Conservation (phyloP, 1,284 basidiomycete genomes). For the Peniophora sp. region DNA sequence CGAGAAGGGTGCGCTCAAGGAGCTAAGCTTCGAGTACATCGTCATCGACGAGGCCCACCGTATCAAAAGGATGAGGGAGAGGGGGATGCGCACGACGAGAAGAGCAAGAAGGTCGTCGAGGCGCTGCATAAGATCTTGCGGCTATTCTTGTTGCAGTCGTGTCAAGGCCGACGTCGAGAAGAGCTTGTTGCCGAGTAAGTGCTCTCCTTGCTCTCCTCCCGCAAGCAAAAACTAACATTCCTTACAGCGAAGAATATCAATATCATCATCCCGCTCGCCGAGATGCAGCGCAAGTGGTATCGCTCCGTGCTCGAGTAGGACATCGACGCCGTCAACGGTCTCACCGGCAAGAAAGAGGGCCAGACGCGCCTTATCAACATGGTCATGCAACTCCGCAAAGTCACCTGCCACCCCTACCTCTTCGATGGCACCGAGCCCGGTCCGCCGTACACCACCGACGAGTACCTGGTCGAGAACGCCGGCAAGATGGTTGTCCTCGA, state of each 20-base stretch:
- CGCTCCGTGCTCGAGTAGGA: conserved; percentile 95
- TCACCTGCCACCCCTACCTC: conserved; percentile 79
- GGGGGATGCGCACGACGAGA: conserved; percentile 75
- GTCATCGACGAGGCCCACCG: conserved; percentile 98
- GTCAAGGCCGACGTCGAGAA: conserved; percentile 99
- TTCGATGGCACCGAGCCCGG: conserved; percentile 94
- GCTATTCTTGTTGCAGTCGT: conserved; percentile 88
- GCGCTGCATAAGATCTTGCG: conserved; percentile 96
- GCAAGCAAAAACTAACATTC: conserved; percentile 10
- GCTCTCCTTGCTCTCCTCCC: neutral
- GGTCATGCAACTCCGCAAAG: conserved; percentile 95
- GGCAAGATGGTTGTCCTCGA: conserved; percentile 99
- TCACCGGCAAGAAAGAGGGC: conserved; percentile 96
- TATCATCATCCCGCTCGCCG: conserved; percentile 94
- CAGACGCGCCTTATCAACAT: conserved; percentile 98
- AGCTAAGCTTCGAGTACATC: conserved; percentile 97
- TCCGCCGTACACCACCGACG: conserved; percentile 94
- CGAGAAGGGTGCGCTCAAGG: conserved; percentile 87
- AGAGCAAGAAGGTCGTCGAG: conserved; percentile 90
- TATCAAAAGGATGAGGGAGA: conserved; percentile 89
- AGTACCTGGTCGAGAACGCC: conserved; percentile 90
- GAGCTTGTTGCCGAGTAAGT: conserved; percentile 81
- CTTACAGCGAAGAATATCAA: conserved; percentile 93
- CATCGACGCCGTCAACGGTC: conserved; percentile 95
- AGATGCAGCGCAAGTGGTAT: conserved; percentile 99